phyloP scores from a whole-genome alignment of 495 filamentous ascomycete genomes.

The Daldinia childiae region DNA sequence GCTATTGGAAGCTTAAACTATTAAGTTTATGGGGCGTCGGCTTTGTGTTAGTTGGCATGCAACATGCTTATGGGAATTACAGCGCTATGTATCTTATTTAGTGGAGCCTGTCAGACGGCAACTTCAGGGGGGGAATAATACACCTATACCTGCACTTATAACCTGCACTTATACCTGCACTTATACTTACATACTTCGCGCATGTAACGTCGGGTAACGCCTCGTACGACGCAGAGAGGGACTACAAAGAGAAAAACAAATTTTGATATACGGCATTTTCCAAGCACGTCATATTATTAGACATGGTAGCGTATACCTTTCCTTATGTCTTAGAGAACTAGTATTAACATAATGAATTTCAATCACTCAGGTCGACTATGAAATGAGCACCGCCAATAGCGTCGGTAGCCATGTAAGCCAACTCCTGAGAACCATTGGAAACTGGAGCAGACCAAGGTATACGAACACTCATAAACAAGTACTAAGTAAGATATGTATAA shows the following conservation, averaged over 20 bases:
- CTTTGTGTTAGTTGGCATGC: background rate
- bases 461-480: background rate
- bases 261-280: background rate
- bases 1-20: background rate
- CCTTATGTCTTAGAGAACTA: background rate
- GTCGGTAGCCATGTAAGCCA: slow-evolving; percentile 37
- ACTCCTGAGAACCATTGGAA: slow-evolving; percentile 31
- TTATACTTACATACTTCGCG: background rate
- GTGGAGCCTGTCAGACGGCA: background rate
- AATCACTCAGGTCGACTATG: slow-evolving; percentile 24
- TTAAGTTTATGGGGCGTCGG: background rate
- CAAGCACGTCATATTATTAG: background rate
- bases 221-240: background rate
- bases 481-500: background rate
- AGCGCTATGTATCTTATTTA: background rate
- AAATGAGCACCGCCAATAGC: slow-evolving; percentile 15
- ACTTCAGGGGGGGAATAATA: background rate
- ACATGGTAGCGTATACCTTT: background rate
- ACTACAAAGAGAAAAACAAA: background rate
- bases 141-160: no score
- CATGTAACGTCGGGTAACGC: background rate
- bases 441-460: slow-evolving; percentile 37
- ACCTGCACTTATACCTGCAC: no score
- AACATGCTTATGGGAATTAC: no score
- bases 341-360: background rate